These are phyloP conservation scores for Protomyces gravidus DNA, from an alignment of 1,139 yeast species.

Conservation along the genomic window DNA sequence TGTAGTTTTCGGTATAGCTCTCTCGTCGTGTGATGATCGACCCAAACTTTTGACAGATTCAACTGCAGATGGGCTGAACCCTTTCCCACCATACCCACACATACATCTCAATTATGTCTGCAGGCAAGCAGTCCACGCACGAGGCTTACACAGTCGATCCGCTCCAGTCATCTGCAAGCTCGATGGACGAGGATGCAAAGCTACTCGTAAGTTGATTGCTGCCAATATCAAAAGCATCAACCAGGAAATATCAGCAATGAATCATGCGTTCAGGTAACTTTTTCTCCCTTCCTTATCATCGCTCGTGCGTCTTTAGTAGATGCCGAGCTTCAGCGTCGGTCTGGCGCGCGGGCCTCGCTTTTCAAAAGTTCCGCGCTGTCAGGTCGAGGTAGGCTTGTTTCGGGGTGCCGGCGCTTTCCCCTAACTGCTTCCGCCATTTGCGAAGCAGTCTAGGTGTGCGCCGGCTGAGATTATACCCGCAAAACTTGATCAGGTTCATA, in stretches of 20 bases:
- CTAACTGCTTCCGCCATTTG: neutral
- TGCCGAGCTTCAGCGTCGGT: neutral
- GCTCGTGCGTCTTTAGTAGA: neutral
- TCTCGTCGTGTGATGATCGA: too few species aligned
- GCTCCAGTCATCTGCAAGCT: constrained; percentile 8
- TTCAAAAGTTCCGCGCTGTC: neutral
- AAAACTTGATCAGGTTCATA: constrained; percentile 29
- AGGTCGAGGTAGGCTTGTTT: constrained; percentile 21
- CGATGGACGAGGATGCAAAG: constrained; percentile 21
- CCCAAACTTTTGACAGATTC: too few species aligned
- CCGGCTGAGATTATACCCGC: constrained; percentile 29
- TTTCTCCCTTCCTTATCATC: constrained; percentile 1
- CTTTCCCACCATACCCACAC: neutral
- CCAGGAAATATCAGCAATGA: neutral
- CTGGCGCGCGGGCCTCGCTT: neutral
- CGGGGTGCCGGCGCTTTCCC: constrained; percentile 8
- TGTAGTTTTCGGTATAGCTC: too few species aligned
- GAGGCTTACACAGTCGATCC: constrained; percentile 8
- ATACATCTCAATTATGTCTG: neutral
- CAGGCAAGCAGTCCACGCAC: neutral
- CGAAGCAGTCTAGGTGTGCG: neutral
- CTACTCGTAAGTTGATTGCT: constrained; percentile 25
- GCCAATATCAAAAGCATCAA: constrained; percentile 6
- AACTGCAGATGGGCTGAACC: too few species aligned
- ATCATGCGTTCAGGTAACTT: constrained; percentile 14